Conservation (phyloP, 2,329 filamentous ascomycete species). For the Exophiala xenobiotica region DNA sequence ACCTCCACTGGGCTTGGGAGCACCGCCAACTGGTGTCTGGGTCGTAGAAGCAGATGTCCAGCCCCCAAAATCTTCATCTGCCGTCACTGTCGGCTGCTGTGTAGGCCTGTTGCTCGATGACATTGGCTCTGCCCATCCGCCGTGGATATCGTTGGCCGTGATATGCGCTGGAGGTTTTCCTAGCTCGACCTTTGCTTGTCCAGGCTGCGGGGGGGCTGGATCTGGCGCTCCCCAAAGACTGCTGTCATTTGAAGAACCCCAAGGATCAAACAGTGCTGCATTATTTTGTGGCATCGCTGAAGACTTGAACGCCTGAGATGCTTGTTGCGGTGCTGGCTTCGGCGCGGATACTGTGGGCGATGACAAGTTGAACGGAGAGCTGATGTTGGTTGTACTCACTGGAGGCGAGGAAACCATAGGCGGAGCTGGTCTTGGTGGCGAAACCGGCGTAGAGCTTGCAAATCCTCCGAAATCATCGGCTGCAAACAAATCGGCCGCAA, state of each 20-base stretch:
- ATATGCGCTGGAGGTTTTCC: conserved; percentile 47
- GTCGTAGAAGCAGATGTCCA: conserved; percentile 75
- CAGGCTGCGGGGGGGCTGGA: conserved; percentile 43
- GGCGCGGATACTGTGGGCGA: conserved; percentile 46
- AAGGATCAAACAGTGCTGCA: conserved; percentile 65
- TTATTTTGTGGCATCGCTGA: conserved; percentile 34
- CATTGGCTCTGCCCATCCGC: conserved; percentile 58
- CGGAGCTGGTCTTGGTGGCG: conserved; percentile 37
- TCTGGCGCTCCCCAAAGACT: conserved; percentile 77
- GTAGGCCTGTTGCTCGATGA: conserved; percentile 37
- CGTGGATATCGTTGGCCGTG: conserved; percentile 62
- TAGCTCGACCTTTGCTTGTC: conserved; percentile 27
- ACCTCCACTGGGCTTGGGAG: conserved; percentile 17
- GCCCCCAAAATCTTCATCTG: conserved; percentile 93
- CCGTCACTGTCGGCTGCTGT: conserved; percentile 66
- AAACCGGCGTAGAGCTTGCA: conserved; percentile 26
- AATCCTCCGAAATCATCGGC: conserved; percentile 32
- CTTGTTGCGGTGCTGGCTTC: conserved; percentile 29
- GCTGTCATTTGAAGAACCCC: conserved; percentile 58
- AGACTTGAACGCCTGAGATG: conserved; percentile 37
- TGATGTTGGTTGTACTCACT: conserved; percentile 38
- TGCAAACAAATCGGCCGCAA: conserved; percentile 29
- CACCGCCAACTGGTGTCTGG: conserved; percentile 26
- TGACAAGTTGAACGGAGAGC: conserved; percentile 82
- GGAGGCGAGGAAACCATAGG: conserved; percentile 34